Base-by-base conservation (phyloP, 2,329 filamentous ascomycete genomes). In the Cryphonectria parasitica region DNA sequence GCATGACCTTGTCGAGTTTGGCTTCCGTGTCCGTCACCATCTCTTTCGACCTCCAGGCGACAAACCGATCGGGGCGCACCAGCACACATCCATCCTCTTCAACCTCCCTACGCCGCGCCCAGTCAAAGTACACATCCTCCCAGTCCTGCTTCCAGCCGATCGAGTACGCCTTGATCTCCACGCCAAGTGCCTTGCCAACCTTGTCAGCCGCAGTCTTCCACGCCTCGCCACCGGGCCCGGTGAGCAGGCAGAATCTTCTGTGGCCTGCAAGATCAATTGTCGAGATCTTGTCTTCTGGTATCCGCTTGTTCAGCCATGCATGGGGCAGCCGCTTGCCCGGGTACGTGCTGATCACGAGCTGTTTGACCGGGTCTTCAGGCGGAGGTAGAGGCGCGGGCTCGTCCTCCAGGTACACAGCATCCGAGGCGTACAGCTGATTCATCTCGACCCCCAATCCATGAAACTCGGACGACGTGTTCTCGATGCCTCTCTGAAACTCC, bases 111-210 rank as follows among this genome's bases (percentile, higher is more conserved):
- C 81, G 78, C 63, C 79, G 78, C 15, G 80, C 83, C 89, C 89
- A 91, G 69, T 89, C 87, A 71, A 84, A 85, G 76, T 90, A 91
- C 0, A 88, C 82, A 75, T 91, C 89, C 75, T 90, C 85, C 73
- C 83, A 91, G 70, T 91, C 87, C 72, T 87, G 85, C 19, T 82
- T 79, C 78, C 83, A 88, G 0, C 89, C 89, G 73, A 91, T 87
- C 2, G 81, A 82, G 71, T 86, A 83, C 0, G 79, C 81, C 3
- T 80, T 81, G 41, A 91, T 80, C 10, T 81, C 77, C 0, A 90
- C 76, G 0, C 82, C 83, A 0, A 87, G 74, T 10, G 77, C 73
- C 25, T 77, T 73, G 0, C 76, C 73, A 2, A 86, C 82, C 2
- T 74, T 75, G 3, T 71, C 69, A 0, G 85, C 87, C 0, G 88